phyloP scores from a whole-genome alignment of 768 basidiomycete genomes.

The Lyophyllum shimeji region DNA sequence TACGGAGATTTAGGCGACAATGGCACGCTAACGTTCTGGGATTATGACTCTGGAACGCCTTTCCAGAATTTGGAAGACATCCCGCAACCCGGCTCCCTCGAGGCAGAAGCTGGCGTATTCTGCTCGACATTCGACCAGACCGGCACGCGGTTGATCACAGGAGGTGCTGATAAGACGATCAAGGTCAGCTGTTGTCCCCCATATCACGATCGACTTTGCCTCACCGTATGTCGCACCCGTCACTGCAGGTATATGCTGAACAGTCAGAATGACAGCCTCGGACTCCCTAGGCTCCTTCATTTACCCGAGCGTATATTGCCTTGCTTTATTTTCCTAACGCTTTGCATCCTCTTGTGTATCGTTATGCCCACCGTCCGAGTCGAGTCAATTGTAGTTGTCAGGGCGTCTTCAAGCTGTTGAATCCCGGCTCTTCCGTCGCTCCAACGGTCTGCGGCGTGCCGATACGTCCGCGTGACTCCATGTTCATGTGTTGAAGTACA shows the following conservation, averaged over 20 bases:
- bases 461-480: background rate
- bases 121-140: constrained; percentile 97
- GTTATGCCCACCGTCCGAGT: background rate
- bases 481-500: background rate
- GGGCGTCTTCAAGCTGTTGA: too few relatives aligned
- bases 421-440: too few relatives aligned
- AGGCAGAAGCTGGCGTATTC: constrained; percentile 96
- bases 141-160: constrained; percentile 91
- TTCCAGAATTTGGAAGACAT: constrained; percentile 95
- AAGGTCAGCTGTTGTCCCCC: constrained; percentile 55
- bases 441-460: too few relatives aligned
- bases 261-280: constrained; percentile 47
- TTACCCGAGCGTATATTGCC: constrained; percentile 1
- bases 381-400: too few relatives aligned
- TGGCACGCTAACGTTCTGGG: constrained; percentile 90
- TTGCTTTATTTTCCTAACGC: background rate
- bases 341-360: background rate
- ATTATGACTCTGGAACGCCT: constrained; percentile 90
- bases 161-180: constrained; percentile 98
- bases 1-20: constrained; percentile 67
- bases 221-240: background rate
- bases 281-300: background rate
- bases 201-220: constrained; percentile 6
- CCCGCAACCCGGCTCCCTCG: constrained; percentile 96
- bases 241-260: constrained; percentile 61